A percentile compares a stretch with the other conserved stretches of the same genome.
phyloP scores from a whole-genome alignment of 78 protist species.

The Isochrysis galbana region DNA sequence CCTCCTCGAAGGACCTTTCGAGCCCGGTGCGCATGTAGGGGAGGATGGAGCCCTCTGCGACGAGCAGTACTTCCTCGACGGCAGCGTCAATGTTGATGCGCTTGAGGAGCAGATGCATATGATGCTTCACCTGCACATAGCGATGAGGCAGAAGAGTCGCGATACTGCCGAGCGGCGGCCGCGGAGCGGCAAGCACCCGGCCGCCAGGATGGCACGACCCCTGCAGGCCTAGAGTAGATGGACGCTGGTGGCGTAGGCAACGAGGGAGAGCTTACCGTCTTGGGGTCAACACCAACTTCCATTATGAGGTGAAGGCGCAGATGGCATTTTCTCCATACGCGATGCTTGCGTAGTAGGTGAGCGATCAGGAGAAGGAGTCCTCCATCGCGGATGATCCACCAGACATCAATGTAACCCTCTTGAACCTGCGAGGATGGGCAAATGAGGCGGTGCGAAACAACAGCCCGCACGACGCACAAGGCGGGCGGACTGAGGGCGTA shows the following conservation, averaged over 20 bases:
- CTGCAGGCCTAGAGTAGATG: too few species aligned
- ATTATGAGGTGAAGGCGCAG: constrained; percentile 23
- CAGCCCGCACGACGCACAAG: too few species aligned
- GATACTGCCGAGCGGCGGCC: too few species aligned
- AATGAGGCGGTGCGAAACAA: too few species aligned
- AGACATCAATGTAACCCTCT: constrained; percentile 17
- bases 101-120: neutral
- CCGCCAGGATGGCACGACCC: too few species aligned
- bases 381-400: constrained; percentile 42
- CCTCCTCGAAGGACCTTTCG: neutral
- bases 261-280: neutral
- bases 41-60: neutral
- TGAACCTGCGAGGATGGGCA: neutral
- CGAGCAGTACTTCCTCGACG: constrained; percentile 3
- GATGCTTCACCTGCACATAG: too few species aligned
- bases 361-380: constrained; percentile 15
- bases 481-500: too few species aligned
- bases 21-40: neutral
- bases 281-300: neutral
- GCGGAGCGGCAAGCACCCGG: too few species aligned
- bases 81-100: neutral
- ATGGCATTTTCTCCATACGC: constrained; percentile 6
- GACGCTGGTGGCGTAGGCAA: too few species aligned
- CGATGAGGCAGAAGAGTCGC: too few species aligned
- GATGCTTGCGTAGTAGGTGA: neutral